A percentile compares a stretch with the other conserved stretches of the same genome.
phyloP scores from a whole-genome alignment of 805 yeast species.

The Candida corydali region DNA sequence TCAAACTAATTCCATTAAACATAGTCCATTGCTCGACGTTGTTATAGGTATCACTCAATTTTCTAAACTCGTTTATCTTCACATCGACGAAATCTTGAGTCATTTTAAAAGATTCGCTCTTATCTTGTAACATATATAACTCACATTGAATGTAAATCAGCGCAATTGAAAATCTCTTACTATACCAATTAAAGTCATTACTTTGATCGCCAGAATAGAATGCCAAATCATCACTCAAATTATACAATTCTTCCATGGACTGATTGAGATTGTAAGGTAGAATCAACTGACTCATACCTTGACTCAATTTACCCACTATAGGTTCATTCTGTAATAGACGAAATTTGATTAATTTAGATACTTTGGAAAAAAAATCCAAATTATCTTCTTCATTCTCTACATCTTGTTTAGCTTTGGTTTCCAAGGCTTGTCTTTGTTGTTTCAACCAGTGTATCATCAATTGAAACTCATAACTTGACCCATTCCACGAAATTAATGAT shows the following conservation, averaged over 20 bases:
- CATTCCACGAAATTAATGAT: constrained; percentile 33
- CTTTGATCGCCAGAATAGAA: constrained; percentile 75
- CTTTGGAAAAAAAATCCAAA: constrained; percentile 38
- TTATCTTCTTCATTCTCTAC: constrained; percentile 25
- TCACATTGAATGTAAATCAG: constrained; percentile 73
- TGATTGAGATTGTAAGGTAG: constrained; percentile 56
- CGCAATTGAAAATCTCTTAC: constrained; percentile 72
- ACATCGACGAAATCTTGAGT: constrained; percentile 65
- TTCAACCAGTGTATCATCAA: constrained; percentile 52
- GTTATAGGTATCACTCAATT: constrained; percentile 56
- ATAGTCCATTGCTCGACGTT: constrained; percentile 72
- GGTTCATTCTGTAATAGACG: constrained; percentile 53
- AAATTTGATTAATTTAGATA: constrained; percentile 41
- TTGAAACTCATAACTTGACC: constrained; percentile 50
- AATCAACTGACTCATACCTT: constrained; percentile 58
- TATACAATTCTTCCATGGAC: constrained; percentile 66
- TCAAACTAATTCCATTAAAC: constrained; percentile 60
- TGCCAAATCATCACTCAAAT: constrained; percentile 78
- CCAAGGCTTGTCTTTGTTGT: constrained; percentile 35
- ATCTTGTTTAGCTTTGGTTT: constrained; percentile 23
- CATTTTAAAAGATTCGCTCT: constrained; percentile 46
- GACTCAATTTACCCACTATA: constrained; percentile 37
- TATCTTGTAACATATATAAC: constrained; percentile 75
- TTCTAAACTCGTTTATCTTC: constrained; percentile 50
- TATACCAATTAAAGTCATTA: constrained; percentile 87